A percentile compares a stretch with the other conserved stretches of the same genome.
Evolutionary conservation across 768 basidiomycete genomes (phyloP).

Genomic region (Naganishia kalamii): DNA sequence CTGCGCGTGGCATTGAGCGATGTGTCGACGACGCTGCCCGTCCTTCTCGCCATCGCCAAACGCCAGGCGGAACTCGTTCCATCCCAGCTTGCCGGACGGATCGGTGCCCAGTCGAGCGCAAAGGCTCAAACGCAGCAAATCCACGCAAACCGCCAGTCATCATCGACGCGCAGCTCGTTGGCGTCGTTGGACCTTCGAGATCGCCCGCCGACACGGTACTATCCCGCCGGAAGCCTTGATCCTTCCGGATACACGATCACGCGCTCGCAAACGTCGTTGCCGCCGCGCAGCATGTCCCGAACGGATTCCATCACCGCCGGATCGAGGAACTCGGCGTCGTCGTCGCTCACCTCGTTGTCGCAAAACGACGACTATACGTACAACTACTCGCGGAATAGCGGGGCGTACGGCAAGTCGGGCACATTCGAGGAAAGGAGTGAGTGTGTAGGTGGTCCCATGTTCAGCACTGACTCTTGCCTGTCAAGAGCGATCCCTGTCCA

Average conservation of each 20-base stretch:
- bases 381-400: conserved; percentile 10
- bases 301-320: background rate
- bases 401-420: background rate
- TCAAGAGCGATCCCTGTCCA: background rate
- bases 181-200: background rate
- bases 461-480: background rate
- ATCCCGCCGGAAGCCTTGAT: background rate
- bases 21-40: background rate
- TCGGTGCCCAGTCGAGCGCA: conserved; percentile 9
- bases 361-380: conserved; percentile 2
- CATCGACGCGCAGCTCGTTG: background rate
- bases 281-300: background rate
- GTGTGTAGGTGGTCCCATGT: conserved; percentile 13
- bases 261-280: background rate
- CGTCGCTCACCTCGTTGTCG: conserved; percentile 14
- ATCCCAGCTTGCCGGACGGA: background rate
- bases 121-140: background rate
- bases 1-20: background rate
- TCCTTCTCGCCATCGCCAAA: conserved; percentile 1
- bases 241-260: background rate
- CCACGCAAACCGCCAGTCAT: background rate
- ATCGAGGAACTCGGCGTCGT: conserved; percentile 18
- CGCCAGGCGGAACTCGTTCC: conserved; percentile 7
- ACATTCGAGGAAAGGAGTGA: conserved; percentile 1
- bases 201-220: background rate